Conservation (phyloP, 2,329 filamentous ascomycete genomes). For the Colletotrichum sp. region DNA sequence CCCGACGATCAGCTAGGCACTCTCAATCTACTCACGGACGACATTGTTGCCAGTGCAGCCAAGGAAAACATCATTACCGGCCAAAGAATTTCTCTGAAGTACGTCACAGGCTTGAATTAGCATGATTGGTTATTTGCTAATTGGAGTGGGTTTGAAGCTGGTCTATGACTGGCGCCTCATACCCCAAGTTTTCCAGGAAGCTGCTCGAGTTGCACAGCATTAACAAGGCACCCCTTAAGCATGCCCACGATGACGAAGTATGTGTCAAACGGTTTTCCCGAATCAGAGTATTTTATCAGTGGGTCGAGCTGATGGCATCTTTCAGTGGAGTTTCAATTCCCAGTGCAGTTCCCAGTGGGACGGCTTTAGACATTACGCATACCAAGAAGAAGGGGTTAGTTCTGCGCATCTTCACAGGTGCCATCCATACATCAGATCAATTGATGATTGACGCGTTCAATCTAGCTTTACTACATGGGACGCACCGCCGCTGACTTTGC, state of each 20-base stretch:
- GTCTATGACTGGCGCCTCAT: constrained; percentile 24
- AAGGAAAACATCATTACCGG: constrained; percentile 4
- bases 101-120: background rate
- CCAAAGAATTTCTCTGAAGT: constrained; percentile 21
- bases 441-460: background rate
- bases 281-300: background rate
- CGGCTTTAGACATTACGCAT: constrained; percentile 27
- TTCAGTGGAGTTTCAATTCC: constrained; percentile 29
- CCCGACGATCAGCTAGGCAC: constrained; percentile 55
- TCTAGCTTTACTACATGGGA: constrained; percentile 28
- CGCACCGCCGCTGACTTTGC: constrained; percentile 25
- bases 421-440: background rate
- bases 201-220: constrained; percentile 18
- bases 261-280: background rate
- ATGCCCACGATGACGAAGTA: constrained; percentile 30
- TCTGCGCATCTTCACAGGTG: background rate
- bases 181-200: constrained; percentile 27
- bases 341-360: constrained; percentile 29
- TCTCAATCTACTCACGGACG: constrained; percentile 55
- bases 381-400: constrained; percentile 25
- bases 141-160: background rate
- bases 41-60: background rate
- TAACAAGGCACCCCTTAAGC: constrained; percentile 28
- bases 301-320: background rate
- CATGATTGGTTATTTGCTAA: background rate